Conservation (phyloP, 2,329 filamentous ascomycete genomes). For the Pseudopithomyces maydicus region DNA sequence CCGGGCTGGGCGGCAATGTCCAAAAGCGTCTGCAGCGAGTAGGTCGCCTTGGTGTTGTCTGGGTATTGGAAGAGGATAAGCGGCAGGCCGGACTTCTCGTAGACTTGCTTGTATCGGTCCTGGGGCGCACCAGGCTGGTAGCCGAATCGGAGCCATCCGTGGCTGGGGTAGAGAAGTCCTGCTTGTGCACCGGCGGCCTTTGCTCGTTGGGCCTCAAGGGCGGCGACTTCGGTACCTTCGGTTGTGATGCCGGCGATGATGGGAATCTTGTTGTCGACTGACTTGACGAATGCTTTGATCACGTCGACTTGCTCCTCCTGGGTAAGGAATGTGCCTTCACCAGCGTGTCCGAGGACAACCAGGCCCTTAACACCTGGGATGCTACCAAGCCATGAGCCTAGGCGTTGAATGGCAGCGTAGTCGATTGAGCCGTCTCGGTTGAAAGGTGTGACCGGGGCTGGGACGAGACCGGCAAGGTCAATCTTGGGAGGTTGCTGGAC, state of each 20-base stretch:
- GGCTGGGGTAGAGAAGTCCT: constrained; percentile 58
- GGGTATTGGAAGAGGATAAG: constrained; percentile 62
- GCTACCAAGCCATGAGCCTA: constrained; percentile 59
- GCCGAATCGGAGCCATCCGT: constrained; percentile 62
- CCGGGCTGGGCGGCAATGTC: constrained; percentile 59
- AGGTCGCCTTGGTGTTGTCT: constrained; percentile 59
- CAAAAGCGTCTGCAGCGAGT: constrained; percentile 58
- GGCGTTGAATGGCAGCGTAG: constrained; percentile 58
- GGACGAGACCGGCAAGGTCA: constrained; percentile 57
- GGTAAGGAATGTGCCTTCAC: constrained; percentile 60
- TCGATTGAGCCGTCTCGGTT: constrained; percentile 55
- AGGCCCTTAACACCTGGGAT: constrained; percentile 59
- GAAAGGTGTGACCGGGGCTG: constrained; percentile 59
- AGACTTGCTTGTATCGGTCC: constrained; percentile 57
- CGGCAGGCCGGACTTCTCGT: constrained; percentile 55
- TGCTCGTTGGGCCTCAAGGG: constrained; percentile 57
- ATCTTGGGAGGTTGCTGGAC: constrained; percentile 33
- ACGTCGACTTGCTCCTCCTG: constrained; percentile 55
- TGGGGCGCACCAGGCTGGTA: constrained; percentile 60
- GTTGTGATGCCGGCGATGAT: constrained; percentile 61
- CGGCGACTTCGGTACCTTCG: constrained; percentile 59
- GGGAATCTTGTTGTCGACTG: constrained; percentile 56
- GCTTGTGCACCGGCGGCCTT: constrained; percentile 57
- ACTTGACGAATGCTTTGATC: constrained; percentile 59
- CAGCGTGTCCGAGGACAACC: constrained; percentile 60